Evolutionary conservation across 208 protist species (phyloP), one percentile per base, ranked within the genome.

Genomic region (Trypanosoma boissoni): DNA sequence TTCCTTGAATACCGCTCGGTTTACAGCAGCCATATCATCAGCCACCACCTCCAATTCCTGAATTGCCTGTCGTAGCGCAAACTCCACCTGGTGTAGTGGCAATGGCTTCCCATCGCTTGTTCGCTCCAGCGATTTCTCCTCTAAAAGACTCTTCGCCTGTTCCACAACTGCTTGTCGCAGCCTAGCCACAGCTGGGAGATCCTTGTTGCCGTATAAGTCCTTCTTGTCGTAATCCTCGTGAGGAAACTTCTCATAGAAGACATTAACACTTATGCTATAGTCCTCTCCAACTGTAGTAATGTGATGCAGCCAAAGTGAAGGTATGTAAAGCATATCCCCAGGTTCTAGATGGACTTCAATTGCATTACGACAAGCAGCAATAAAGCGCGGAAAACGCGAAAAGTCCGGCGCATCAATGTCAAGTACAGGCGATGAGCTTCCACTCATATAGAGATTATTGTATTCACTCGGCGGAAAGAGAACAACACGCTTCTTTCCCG

Each of bases 271-370:
- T 18, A 96, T 61, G 26, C 71, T 88, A 74, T 87, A 80, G 54
- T 31, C 62, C 16, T 53, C 60, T 34, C 55, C 48, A 10, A 92
- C 59, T 8, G 90, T 91, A 3, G 84, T 92, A 61, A 94, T 83
- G 64, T 92, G 83, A 60, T 98, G 94, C 53, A 97, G 96, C 90
- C 94, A 98, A 24, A 87, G 76, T 9, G 94, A 80, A 12, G 92
- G 94, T 32, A 98, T 78, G 69, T 96, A 97, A 24, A 98, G 79
- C 72, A 97, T 89, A 69, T 98, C 95, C 14, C 95, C 95, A 2
- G 92, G 85, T 24, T 78, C 62, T 48, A 97, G 60, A n/a, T 81
- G 59, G 0, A 94, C 87, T 56, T 90, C 83, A 28, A 80, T 58
- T 0, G 77, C 76, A n/a, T 71, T 44, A 59, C 88, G 80, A 62